A percentile compares a stretch with the other conserved stretches of the same genome.
Evolutionary conservation across 2,329 filamentous ascomycete genomes (phyloP).

Genomic region (Fusarium pseudocircinatum): DNA sequence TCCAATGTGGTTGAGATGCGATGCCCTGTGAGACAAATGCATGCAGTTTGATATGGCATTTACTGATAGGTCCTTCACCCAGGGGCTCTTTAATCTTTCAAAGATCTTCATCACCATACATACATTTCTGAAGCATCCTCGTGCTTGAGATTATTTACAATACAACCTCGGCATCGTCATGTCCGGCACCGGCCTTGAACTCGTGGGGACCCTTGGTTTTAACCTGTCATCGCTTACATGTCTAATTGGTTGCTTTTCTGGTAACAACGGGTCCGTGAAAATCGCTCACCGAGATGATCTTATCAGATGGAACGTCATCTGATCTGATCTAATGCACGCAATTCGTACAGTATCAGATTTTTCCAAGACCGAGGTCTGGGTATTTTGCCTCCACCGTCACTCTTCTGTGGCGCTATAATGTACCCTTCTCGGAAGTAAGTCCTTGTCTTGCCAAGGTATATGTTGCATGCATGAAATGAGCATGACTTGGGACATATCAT

Average conservation of each 20-base stretch:
- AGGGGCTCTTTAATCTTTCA: neutral
- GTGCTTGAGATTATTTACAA: neutral
- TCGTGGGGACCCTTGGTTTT: constrained; percentile 27
- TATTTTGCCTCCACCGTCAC: constrained; percentile 14
- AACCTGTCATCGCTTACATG: neutral
- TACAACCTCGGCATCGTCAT: constrained; percentile 13
- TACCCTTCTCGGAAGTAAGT: constrained; percentile 5
- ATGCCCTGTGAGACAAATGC: neutral
- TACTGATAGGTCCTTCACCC: neutral
- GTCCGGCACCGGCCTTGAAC: constrained; percentile 21
- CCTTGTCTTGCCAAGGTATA: constrained; percentile 18
- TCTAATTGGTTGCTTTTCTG: neutral
- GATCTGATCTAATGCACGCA: constrained; percentile 29
- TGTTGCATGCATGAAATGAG: neutral
- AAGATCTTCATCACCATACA: neutral
- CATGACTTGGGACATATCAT: constrained; percentile 25
- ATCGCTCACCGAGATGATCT: constrained; percentile 36
- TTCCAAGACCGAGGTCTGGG: neutral
- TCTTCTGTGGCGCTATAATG: constrained; percentile 12
- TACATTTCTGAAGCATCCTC: neutral
- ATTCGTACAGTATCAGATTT: constrained; percentile 13
- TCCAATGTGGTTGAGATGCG: neutral
- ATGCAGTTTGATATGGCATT: constrained; percentile 12
- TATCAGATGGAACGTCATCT: constrained; percentile 30
- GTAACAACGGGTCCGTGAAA: constrained; percentile 19